phyloP scores from a whole-genome alignment of 1,139 yeast genomes.

The Dujonia santamariae region DNA sequence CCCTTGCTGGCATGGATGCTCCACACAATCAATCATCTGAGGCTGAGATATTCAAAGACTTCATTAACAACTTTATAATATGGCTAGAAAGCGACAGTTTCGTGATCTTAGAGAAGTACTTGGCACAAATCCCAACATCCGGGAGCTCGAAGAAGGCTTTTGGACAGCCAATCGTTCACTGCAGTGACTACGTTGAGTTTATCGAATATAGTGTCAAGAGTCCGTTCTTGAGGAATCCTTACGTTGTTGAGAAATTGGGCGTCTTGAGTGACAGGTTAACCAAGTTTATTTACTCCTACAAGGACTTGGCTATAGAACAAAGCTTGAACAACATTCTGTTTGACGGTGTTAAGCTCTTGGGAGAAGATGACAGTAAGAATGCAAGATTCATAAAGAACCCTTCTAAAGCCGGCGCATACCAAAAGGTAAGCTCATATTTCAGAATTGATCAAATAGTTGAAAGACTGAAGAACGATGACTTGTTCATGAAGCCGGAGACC shows the following conservation, averaged over 20 bases:
- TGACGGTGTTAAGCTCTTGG: slow-evolving; percentile 30
- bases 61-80: slow-evolving; percentile 37
- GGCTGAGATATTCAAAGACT: slow-evolving; percentile 29
- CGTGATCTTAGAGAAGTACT: slow-evolving; percentile 32
- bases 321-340: slow-evolving; percentile 34
- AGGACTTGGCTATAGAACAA: slow-evolving; percentile 15
- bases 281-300: slow-evolving; percentile 18
- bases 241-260: slow-evolving; percentile 32
- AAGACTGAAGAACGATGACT: slow-evolving; percentile 24
- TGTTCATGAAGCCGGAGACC: slow-evolving; percentile 14
- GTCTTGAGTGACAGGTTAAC: slow-evolving; percentile 17
- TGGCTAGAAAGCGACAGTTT: slow-evolving; percentile 37
- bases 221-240: slow-evolving; percentile 35
- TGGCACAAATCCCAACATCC: slow-evolving; percentile 12
- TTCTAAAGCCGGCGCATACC: slow-evolving; percentile 5
- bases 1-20: too few relatives aligned
- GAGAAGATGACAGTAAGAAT: slow-evolving; percentile 9
- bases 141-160: slow-evolving; percentile 15
- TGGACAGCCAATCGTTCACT: slow-evolving; percentile 32
- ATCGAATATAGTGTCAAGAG: slow-evolving; percentile 19
- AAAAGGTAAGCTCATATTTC: slow-evolving; percentile 40
- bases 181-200: slow-evolving; percentile 29
- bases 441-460: slow-evolving; percentile 34
- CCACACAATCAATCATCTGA: slow-evolving; percentile 15
- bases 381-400: slow-evolving; percentile 4